Conservation (phyloP, 768 basidiomycete species). For the Mycena floridula region DNA sequence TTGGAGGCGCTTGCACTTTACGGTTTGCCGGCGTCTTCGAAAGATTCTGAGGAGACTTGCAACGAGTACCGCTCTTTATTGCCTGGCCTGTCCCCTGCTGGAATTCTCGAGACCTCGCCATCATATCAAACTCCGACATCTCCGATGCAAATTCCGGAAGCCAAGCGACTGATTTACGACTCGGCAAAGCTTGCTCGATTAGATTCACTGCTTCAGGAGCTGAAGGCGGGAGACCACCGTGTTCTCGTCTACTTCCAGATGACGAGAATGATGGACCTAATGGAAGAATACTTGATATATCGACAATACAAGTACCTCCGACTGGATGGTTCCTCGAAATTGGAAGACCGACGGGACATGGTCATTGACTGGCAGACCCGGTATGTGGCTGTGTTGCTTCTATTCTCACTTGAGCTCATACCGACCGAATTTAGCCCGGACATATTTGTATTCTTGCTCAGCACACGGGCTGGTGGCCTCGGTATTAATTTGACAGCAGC, state of each 20-base stretch:
- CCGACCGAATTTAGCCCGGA: slow-evolving; percentile 50
- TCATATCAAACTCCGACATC: slow-evolving; percentile 71
- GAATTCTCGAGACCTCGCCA: slow-evolving; percentile 64
- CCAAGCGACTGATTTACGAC: slow-evolving; percentile 91
- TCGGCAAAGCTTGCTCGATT: slow-evolving; percentile 93
- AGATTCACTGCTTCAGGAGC: slow-evolving; percentile 83
- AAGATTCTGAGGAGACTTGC: slow-evolving; percentile 51
- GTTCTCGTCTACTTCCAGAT: slow-evolving; percentile 99
- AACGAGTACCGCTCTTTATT: slow-evolving; percentile 38
- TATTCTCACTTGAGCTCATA: slow-evolving; percentile 1
- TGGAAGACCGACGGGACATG: slow-evolving; percentile 97
- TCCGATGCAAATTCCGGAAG: slow-evolving; percentile 89
- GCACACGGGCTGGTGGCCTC: slow-evolving; percentile 92
- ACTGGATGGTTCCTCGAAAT: slow-evolving; percentile 88
- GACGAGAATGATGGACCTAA: slow-evolving; percentile 99
- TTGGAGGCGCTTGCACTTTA: slow-evolving; percentile 73
- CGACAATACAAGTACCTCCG: slow-evolving; percentile 94
- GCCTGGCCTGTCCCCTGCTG: slow-evolving; percentile 58
- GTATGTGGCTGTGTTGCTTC: slow-evolving; percentile 32
- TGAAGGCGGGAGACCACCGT: slow-evolving; percentile 90
- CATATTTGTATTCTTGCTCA: slow-evolving; percentile 85
- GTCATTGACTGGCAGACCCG: slow-evolving; percentile 99
- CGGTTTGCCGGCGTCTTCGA: slow-evolving; percentile 67
- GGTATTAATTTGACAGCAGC: slow-evolving; percentile 96
- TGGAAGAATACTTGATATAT: slow-evolving; percentile 97